Evolutionary conservation across 148 eudicot genomes (phyloP).

Genomic region (Camellia lanceoleosa): DNA sequence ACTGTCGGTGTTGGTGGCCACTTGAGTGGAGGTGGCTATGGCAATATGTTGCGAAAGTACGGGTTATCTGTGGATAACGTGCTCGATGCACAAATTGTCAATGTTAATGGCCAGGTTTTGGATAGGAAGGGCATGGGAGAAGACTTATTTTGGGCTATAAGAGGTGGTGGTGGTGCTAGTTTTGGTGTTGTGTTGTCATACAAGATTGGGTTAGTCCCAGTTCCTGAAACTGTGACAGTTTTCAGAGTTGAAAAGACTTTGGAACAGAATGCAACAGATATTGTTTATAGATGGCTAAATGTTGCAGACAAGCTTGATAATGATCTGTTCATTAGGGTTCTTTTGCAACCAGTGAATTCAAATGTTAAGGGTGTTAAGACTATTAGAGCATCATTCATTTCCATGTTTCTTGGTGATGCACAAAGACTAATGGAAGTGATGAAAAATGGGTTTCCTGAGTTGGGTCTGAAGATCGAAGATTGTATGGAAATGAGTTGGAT

Average conservation of each 20-base stretch:
- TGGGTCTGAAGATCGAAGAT: slow-evolving; percentile 27
- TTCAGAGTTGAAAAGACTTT: slow-evolving; percentile 5
- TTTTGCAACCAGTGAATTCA: not conserved
- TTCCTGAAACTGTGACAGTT: slow-evolving; percentile 11
- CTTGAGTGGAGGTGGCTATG: slow-evolving; percentile 41
- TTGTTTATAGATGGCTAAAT: slow-evolving; percentile 5
- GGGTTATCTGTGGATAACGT: slow-evolving; percentile 38
- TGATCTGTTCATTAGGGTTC: slow-evolving; percentile 29
- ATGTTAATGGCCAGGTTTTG: slow-evolving; percentile 8
- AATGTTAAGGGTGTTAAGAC: not conserved
- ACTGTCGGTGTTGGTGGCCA: slow-evolving; percentile 46
- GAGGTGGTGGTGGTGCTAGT: slow-evolving; percentile 14
- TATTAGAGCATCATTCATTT: slow-evolving; percentile 18
- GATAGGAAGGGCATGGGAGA: slow-evolving; percentile 20
- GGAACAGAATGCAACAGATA: slow-evolving; percentile 7
- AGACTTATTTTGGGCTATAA: slow-evolving; percentile 15
- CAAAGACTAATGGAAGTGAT: slow-evolving; percentile 22
- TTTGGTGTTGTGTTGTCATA: slow-evolving; percentile 15
- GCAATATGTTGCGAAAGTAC: slow-evolving; percentile 39
- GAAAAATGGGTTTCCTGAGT: slow-evolving; percentile 26
- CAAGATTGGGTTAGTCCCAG: slow-evolving; percentile 1
- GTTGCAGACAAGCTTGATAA: slow-evolving; percentile 14
- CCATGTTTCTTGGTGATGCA: slow-evolving; percentile 31
- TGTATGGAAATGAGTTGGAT: slow-evolving; percentile 39
- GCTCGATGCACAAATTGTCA: slow-evolving; percentile 15